Base-by-base conservation (phyloP, 1,284 basidiomycete genomes). In the Pseudozyma hubeiensis region DNA sequence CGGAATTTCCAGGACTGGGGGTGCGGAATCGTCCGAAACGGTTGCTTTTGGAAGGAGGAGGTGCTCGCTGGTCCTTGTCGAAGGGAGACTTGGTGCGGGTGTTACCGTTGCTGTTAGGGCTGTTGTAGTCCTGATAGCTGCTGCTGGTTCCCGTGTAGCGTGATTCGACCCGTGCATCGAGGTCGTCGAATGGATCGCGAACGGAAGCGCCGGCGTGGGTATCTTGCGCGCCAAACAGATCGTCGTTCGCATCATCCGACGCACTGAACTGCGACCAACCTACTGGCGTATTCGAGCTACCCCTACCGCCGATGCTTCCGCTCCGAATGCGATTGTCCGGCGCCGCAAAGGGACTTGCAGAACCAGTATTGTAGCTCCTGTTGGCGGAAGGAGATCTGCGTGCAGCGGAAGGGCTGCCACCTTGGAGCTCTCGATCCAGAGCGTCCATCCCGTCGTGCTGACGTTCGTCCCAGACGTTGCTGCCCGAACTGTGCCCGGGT, bases 371-470 rank as follows among this genome's bases (percentile, higher is more conserved):
- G 50, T 64, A 64, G 37, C 41, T 53, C 45, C 59, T 64, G 40
- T 31, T 52, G 53, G 50, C 48, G 10, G 30, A 45, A 11, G 62
- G 47, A 35, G 70, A 61, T 30, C 53, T 62, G 13, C 63, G 57
- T 3, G 58, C 44, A 33, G 60, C 50, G 1, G 62, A 53, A 16
- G 57, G 47, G 16, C 61, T 59, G 5, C 59, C 54, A 8, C 66
- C 56, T 46, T 81, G 81, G 11, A 82, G 64, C 56, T 82, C 78
- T 10, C 70, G 52, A 40, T 82, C 81, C 17, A 82, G 71, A 10
- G 63, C 64, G 39, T 82, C 81, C 70, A 82, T 68, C 2, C 56
- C 54, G 30, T 64, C 63, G 4, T 31, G 33, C 16, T 51, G 37
- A 9, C 49, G 44, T 35, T 43, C 64, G 24, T 58, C 56, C 63